Evolutionary conservation across 371 early-diverging fungal species (phyloP).

Genomic region (Saksenaea oblongispora): DNA sequence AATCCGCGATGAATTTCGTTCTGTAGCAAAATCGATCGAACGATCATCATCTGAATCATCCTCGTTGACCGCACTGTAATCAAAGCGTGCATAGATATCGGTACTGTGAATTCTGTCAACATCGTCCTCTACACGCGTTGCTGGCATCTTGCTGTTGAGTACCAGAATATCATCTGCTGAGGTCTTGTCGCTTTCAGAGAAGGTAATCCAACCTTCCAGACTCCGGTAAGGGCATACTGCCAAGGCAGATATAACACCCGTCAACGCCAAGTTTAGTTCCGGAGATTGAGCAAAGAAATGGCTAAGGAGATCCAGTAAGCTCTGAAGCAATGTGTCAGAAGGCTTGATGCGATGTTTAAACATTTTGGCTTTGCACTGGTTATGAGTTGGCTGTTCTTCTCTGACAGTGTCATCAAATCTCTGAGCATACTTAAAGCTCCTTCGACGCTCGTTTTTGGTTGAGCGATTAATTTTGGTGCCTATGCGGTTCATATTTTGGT

Average conservation of each 20-base stretch:
- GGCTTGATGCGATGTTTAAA: slow-evolving; percentile 57
- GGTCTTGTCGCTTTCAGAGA: slow-evolving; percentile 62
- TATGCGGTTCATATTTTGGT: slow-evolving; percentile 44
- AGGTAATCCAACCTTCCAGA: slow-evolving; percentile 80
- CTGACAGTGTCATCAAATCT: slow-evolving; percentile 27
- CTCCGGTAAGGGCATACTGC: slow-evolving; percentile 77
- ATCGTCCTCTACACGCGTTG: slow-evolving; percentile 28
- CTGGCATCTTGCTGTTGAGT: slow-evolving; percentile 17
- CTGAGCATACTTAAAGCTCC: slow-evolving; percentile 65
- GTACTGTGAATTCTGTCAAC: slow-evolving; percentile 28
- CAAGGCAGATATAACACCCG: slow-evolving; percentile 84
- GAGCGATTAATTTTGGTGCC: slow-evolving; percentile 16
- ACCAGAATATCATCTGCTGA: slow-evolving; percentile 50
- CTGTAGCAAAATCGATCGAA: slow-evolving; percentile 48
- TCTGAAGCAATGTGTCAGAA: slow-evolving; percentile 68
- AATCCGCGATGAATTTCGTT: slow-evolving; percentile 34
- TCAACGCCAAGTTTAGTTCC: slow-evolving; percentile 87
- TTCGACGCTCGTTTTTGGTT: slow-evolving; percentile 47
- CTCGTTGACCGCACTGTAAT: slow-evolving; percentile 29
- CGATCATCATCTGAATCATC: slow-evolving; percentile 55
- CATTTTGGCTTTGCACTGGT: slow-evolving; percentile 20
- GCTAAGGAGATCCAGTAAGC: slow-evolving; percentile 61
- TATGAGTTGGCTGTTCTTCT: neutral
- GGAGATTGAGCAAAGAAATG: slow-evolving; percentile 87
- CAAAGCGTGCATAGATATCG: slow-evolving; percentile 35